Evolutionary conservation across 441 rosid genomes (phyloP), one percentile per base, ranked within the genome.

Genomic region (Eutrema salsugineum): DNA sequence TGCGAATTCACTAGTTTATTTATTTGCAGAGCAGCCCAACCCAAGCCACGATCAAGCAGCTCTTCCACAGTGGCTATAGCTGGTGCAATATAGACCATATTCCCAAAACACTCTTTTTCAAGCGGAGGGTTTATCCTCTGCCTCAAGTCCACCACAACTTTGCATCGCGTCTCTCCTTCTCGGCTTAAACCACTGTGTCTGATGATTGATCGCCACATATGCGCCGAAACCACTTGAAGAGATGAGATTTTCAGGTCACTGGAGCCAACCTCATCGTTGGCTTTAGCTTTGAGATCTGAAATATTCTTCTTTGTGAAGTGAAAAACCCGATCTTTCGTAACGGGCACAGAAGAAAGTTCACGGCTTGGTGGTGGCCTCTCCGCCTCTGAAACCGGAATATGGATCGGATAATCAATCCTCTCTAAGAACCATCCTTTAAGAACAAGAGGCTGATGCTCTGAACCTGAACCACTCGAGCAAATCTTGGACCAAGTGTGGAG

Each of bases 401-500:
- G 70, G 17, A 75, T 46, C 11, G 66, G 79, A 44, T 36, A 28
- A 36, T 30, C 38, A 11, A 69, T 46, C 10, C 60, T 24, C 10
- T 66, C 47, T 0, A 71, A 44, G 17, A 61, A 71, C 75, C 79
- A 75, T 42, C 20, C 9, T 62, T 39, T 68, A 8, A 68, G 43
- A 46, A 35, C 30, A 27, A 46, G 46, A 17, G 57, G 49, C 5
- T 2, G 66, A 76, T 28, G 38, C 77, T 0, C 61, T 16, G 16
- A 47, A 28, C 11, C 38, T 53, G 38, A 53, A 63, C 49, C 57
- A 11, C 17, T 54, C 7, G 70, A 69, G 9, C 78, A 79, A 55
- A 80, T 81, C 61, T 80, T 74, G 5, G 85, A 78, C 83, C 89
- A 83, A 16, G 77, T 71, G 43, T 80, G 78, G 33, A 80, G 17